Conservation (phyloP, 2,329 filamentous ascomycete genomes). For the Coniochaeta sp. region DNA sequence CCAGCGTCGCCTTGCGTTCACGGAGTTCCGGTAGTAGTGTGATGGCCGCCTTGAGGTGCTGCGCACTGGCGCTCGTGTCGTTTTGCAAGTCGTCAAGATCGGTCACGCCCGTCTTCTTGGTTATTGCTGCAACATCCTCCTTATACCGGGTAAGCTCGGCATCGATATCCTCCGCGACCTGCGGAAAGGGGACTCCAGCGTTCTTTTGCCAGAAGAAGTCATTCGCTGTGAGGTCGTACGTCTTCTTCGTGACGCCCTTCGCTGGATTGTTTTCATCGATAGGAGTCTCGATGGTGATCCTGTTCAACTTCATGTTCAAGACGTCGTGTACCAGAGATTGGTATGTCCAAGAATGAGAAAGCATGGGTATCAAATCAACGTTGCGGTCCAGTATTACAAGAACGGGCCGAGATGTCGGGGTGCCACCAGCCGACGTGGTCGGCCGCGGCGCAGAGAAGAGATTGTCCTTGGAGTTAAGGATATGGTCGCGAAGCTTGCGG, state of each 20-base stretch:
- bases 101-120: conserved; percentile 87
- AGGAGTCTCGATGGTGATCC: conserved; percentile 84
- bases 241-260: conserved; percentile 73
- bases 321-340: conserved; percentile 73
- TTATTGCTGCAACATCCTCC: conserved; percentile 89
- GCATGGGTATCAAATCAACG: conserved; percentile 91
- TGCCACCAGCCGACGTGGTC: conserved; percentile 45
- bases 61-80: conserved; percentile 80
- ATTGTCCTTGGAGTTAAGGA: conserved; percentile 96
- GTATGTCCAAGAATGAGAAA: conserved; percentile 84
- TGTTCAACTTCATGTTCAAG: conserved; percentile 55
- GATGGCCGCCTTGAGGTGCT: conserved; percentile 93
- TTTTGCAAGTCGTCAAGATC: conserved; percentile 89
- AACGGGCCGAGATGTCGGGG: conserved; percentile 72
- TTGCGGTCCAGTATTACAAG: conserved; percentile 92
- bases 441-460: conserved; percentile 68
- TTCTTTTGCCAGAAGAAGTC: conserved; percentile 98
- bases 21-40: conserved; percentile 84
- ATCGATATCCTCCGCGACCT: conserved; percentile 90
- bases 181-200: conserved; percentile 81
- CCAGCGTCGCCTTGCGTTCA: conserved; percentile 84
- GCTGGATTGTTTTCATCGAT: conserved; percentile 68
- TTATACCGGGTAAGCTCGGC: conserved; percentile 90
- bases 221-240: conserved; percentile 80
- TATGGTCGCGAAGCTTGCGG: conserved; percentile 90